A percentile compares a stretch with the other conserved stretches of the same genome.
phyloP scores from a whole-genome alignment of 495 filamentous ascomycete genomes.

The Trichoderma erinaceum region DNA sequence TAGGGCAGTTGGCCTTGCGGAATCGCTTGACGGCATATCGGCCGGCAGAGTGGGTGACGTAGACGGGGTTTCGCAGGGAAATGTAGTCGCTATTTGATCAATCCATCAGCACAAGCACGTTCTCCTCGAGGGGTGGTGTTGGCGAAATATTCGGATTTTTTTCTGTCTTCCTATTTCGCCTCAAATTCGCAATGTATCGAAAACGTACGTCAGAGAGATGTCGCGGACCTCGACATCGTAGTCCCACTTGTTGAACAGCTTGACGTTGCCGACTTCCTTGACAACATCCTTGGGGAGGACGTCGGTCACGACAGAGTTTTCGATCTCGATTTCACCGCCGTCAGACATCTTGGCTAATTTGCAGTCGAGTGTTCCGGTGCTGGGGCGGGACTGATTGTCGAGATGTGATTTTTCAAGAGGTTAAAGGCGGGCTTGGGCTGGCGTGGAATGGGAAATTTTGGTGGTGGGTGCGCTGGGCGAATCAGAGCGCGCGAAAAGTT shows the following conservation, averaged over 20 bases:
- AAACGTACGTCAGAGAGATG: slow-evolving; percentile 96
- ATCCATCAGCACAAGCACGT: slow-evolving; percentile 40
- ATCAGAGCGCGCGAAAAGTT: slow-evolving; percentile 16
- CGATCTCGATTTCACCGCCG: slow-evolving; percentile 89
- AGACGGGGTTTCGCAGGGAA: slow-evolving; percentile 97
- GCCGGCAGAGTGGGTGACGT: slow-evolving; percentile 96
- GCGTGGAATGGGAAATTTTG: slow-evolving; percentile 17
- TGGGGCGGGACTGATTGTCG: slow-evolving; percentile 16
- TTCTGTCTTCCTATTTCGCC: slow-evolving; percentile 15
- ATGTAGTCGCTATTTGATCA: slow-evolving; percentile 82
- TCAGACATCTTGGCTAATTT: slow-evolving; percentile 77
- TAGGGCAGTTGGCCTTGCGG: slow-evolving; percentile 99
- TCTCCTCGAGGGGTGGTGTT: slow-evolving; percentile 12
- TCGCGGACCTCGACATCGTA: slow-evolving; percentile 99
- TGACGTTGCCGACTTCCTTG: slow-evolving; percentile 83
- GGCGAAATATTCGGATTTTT: slow-evolving; percentile 12
- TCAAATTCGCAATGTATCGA: slow-evolving; percentile 16
- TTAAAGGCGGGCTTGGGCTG: slow-evolving; percentile 11
- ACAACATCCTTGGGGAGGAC: slow-evolving; percentile 94
- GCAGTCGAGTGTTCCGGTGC: slow-evolving; percentile 20
- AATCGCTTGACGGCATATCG: slow-evolving; percentile 99
- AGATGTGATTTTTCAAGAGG: slow-evolving; percentile 17
- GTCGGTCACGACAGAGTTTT: slow-evolving; percentile 61
- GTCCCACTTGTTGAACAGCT: slow-evolving; percentile 83
- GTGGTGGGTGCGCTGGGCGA: slow-evolving; percentile 16